Evolutionary conservation across 345 rosid species (phyloP), one percentile per base, ranked within the genome.

Genomic region (Gossypium australe): DNA sequence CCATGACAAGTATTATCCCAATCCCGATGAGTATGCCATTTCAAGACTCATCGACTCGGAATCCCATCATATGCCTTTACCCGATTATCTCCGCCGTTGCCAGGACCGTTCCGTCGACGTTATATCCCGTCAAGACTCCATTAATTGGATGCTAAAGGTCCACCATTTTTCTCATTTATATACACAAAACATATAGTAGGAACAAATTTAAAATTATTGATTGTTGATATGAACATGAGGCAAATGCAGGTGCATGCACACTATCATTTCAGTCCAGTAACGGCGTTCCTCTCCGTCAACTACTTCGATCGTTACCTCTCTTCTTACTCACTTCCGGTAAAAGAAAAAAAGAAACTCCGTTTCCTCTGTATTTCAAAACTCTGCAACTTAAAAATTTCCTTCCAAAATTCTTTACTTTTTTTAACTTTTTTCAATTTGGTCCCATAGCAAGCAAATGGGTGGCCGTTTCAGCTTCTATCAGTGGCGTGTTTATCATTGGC

Each of bases 401-500:
- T 29, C 43, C 47, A 49, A 49, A 13, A 13, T 49, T 11, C 53
- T 49, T 0, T 13, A 49, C 12, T 49, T 49, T 49, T 48, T 24
- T 17, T 55, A 45, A 0, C 6, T 11, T n/a, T 13, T 2, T 17
- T 10, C 25, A 72, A 34, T 3, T 38, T 72, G 48, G 71, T 58
- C 11, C 43, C 3, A 34, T 16, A 84, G 82, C 78, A 77, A 74
- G 79, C 58, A 20, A 79, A 70, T 44, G 81, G 89, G 61, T 89
- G 93, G 93, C 81, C 87, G 77, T 83, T 87, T 78, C 93, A 89
- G 85, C 87, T 89, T 9, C 83, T 89, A 24, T 85, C 90, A 27
- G 90, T 89, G 82, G 89, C 93, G 22, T 89, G 93, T 73, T 76
- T 89, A 79, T 87, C 93, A 55, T 75, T 89, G 70, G 93, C 93